phyloP scores from a whole-genome alignment of 1,284 basidiomycete species.

The Ustilago trichophora region DNA sequence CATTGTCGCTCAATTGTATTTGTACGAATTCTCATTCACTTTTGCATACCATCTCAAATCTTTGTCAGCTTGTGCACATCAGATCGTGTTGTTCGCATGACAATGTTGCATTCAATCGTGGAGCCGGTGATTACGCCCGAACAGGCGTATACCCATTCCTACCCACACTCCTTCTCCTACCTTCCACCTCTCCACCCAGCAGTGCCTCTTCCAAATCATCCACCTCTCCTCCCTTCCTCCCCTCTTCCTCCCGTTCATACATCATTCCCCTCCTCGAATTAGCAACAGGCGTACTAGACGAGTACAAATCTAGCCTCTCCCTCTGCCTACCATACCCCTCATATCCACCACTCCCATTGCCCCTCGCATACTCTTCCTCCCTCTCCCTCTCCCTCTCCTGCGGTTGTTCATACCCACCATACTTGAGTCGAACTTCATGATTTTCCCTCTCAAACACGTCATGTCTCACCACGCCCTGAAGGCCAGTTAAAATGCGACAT shows the following conservation, averaged over 20 bases:
- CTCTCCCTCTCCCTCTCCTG: background rate
- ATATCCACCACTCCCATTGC: background rate
- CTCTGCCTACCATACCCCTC: conserved; percentile 1
- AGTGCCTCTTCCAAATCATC: conserved; percentile 33
- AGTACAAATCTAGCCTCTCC: conserved; percentile 17
- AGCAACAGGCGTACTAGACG: conserved; percentile 18
- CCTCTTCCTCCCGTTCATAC: conserved; percentile 10
- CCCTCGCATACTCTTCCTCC: background rate
- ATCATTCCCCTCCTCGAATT: background rate
- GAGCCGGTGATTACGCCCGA: conserved; percentile 5
- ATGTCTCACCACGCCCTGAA: conserved; percentile 34
- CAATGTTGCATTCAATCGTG: too few relatives aligned
- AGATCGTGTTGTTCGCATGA: too few relatives aligned
- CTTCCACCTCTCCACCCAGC: conserved; percentile 12
- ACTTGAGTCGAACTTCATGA: conserved; percentile 21
- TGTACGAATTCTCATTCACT: conserved; percentile 14
- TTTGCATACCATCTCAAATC: conserved; percentile 7
- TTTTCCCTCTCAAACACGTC: conserved; percentile 40
- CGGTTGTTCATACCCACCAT: conserved; percentile 21
- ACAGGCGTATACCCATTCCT: conserved; percentile 33
- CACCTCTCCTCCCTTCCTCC: conserved; percentile 4
- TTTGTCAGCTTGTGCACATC: too few relatives aligned
- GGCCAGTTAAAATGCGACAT: conserved; percentile 39
- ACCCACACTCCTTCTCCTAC: conserved; percentile 18
- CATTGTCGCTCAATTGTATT: conserved; percentile 16